Evolutionary conservation across 1,139 yeast genomes (phyloP), one percentile per base, ranked within the genome.

Genomic region (Yamadazyma membranifaciens): DNA sequence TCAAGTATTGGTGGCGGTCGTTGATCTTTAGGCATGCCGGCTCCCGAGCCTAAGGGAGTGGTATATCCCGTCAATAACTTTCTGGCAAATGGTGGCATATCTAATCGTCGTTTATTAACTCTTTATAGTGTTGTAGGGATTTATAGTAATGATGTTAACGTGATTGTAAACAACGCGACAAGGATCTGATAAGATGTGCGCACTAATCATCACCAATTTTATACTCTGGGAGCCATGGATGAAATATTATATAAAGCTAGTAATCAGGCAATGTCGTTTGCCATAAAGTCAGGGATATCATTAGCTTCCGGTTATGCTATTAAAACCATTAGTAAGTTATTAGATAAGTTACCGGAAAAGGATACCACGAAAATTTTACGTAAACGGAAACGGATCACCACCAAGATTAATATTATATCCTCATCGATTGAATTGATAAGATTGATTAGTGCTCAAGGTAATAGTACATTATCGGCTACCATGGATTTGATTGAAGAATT

Each of bases 221-320:
- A 20, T 20, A 30, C 20, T 16, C 4, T 10, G 7, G 24, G 20
- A 33, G 12, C 3, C 9, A 25, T 72, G 78, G 78, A 73, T 48
- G 73, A 71, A 41, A 58, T 73, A 25, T 52, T 72, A 22, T 58
- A 67, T 17, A 75, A 80, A 62, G 94, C 94, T 3, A 84, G 91
- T 26, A 80, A 79, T 42, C 92, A 86, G 50, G 88, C 88, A 1
- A 87, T 86, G 9, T 78, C 89, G 2, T 83, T 86, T 63, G 95
- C 94, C 9, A 81, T 86, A 32, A 67, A 86, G 43, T 84, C 92
- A 1, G 89, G 94, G 0, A 79, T 86, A 20, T 80, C 89, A 0
- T 54, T 85, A 27, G 95, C 94, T 0, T 80, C 91, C 0, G 81
- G 86, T 0, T 86, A 80, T 61, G 92, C 92, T 14, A 73, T 86